Evolutionary conservation across 495 filamentous ascomycete species (phyloP), one percentile per base, ranked within the genome.

Genomic region (Penicillium verhagenii): DNA sequence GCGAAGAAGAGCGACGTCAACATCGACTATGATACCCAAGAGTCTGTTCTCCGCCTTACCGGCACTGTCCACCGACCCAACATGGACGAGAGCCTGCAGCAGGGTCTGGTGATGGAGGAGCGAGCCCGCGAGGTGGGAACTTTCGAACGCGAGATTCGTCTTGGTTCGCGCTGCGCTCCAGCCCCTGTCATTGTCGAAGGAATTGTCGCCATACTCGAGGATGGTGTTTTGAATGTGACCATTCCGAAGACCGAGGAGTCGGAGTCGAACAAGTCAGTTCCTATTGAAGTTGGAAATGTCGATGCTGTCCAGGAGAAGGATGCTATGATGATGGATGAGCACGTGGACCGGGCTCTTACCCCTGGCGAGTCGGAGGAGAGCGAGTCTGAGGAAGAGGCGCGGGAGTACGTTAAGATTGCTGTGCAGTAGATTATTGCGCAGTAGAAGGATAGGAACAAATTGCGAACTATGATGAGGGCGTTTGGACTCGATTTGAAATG

Each of bases 1-100:
- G 88, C 86, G 6, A 84, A 84, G 70, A 91, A 90, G 64, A 79
- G 88, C 56, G 88, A 95, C 64, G 74, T 93, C 14, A 86, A 79
- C 44, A 82, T 95, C 31, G 84, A 84, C 67, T 95, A 85, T 73
- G 85, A 92, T 61, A 75, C 81, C 2, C 83, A 89, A 6, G 82
- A 85, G 64, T 78, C 73, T 18, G 76, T 80, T 39, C 67, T 95
- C 38, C 79, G 75, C 50, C 72, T 95, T 45, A 79, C 82, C 0
- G 90, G 90, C 16, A 83, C 92, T 5, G 77, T 90, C 21, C 79
- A 90, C 60, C 78, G 88, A 2, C 84, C 82, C 9, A 87, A 86
- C 2, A 57, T 73, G 26, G 83, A 85, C 56, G 90, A 92, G 65
- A 82, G 84, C 50, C 80, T 91, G 64, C 68, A 92, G 66, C 81